Evolutionary conservation across 2,329 filamentous ascomycete genomes (phyloP).

Genomic region (Coniochaeta ligniaria): DNA sequence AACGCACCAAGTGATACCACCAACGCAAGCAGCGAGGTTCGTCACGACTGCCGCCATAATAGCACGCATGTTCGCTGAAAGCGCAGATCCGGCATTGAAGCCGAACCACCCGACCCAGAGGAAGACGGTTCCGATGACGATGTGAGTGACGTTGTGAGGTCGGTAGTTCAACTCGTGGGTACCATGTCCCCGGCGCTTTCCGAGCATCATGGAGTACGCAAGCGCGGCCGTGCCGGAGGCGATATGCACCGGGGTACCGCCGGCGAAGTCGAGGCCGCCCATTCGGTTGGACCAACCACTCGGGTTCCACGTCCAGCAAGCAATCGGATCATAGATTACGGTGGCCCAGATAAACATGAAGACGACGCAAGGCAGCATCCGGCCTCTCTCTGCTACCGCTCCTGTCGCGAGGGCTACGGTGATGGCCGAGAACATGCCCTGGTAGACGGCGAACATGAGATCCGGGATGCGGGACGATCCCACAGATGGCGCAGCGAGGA

Average conservation of each 20-base stretch:
- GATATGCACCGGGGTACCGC: slow-evolving; percentile 87
- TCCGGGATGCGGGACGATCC: slow-evolving; percentile 70
- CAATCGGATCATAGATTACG: slow-evolving; percentile 84
- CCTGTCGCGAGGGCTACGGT: slow-evolving; percentile 80
- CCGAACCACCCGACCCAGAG: slow-evolving; percentile 96
- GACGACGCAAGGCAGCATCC: slow-evolving; percentile 80
- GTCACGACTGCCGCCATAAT: slow-evolving; percentile 84
- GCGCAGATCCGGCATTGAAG: slow-evolving; percentile 82
- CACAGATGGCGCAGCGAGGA: slow-evolving; percentile 68
- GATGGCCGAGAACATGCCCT: slow-evolving; percentile 83
- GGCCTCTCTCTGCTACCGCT: slow-evolving; percentile 78
- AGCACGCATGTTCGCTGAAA: slow-evolving; percentile 74
- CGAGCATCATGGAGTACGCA: slow-evolving; percentile 87
- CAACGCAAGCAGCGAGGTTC: slow-evolving; percentile 76
- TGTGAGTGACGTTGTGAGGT: slow-evolving; percentile 87
- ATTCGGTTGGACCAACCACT: slow-evolving; percentile 72
- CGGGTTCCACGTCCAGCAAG: slow-evolving; percentile 92
- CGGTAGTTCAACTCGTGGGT: slow-evolving; percentile 87
- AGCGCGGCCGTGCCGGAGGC: slow-evolving; percentile 75
- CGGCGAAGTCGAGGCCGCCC: slow-evolving; percentile 82
- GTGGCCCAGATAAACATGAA: slow-evolving; percentile 95
- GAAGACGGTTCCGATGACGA: slow-evolving; percentile 88
- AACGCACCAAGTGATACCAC: slow-evolving; percentile 83
- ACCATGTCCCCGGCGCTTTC: slow-evolving; percentile 76
- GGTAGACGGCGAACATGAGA: slow-evolving; percentile 77